Evolutionary conservation across 2,329 filamentous ascomycete species (phyloP), one percentile per base, ranked within the genome.

Genomic region (Myriosclerotinia duriaeana): DNA sequence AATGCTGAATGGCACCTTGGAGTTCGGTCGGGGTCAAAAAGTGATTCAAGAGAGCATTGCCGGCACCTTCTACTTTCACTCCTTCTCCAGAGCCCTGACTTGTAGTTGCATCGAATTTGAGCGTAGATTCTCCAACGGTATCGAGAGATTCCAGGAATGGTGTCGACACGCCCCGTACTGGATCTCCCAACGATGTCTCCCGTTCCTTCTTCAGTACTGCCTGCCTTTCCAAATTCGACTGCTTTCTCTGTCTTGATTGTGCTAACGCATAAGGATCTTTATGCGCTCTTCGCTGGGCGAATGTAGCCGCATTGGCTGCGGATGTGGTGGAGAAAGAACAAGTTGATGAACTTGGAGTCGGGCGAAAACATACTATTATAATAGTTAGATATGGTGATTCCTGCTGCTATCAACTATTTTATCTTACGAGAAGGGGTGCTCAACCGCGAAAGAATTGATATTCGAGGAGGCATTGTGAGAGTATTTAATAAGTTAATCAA

Each of bases 61-160:
- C 82, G 17, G 84, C 77, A 34, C 74, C 72, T 58, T 77, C 79
- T 2, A 79, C 73, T 53, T 81, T 75, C 54, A 77, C 76, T 30
- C 80, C 79, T 38, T 80, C 84, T 66, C 79, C 76, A n/a, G 79
- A 48, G 62, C 83, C 81, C 40, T 76, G 71, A 1, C 72, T 69
- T 36, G 79, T 42, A 38, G 42, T 68, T 17, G 68, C 55, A 64
- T 71, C 67, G 30, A 68, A n/a, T 34, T 67, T 59, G 30, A 64
- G 44, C 14, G 67, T 63, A 20, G 75, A 71, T 8, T 69, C 71
- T 64, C 71, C 74, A 59, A 84, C 88, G 12, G 84, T 85, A 75
- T 92, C 89, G 73, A 97, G 88, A 3, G 92, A 93, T 79, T 92
- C 85, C 73, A 97, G 80, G 76, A 97, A 97, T 40, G 93, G 86